Evolutionary conservation across 1,284 basidiomycete genomes (phyloP).

Genomic region (Anthracocystis setariae): DNA sequence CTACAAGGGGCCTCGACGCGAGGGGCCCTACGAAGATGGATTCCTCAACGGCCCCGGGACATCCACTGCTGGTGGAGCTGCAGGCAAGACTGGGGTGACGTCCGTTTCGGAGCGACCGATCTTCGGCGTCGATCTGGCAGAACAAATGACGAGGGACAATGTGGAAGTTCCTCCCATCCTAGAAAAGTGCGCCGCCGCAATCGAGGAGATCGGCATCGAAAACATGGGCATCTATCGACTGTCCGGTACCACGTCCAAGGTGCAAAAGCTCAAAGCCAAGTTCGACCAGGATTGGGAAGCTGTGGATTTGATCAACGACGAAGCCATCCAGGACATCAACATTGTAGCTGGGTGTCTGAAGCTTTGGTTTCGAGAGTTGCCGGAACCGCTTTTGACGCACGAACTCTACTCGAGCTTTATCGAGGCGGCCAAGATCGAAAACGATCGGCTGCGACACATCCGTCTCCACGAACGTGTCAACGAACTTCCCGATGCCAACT

Average conservation of each 20-base stretch:
- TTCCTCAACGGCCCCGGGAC: conserved; percentile 51
- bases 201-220: conserved; percentile 79
- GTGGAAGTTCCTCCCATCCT: conserved; percentile 89
- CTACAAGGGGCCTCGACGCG: conserved; percentile 66
- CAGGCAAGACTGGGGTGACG: not conserved
- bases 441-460: conserved; percentile 77
- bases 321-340: conserved; percentile 83
- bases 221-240: conserved; percentile 93
- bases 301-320: conserved; percentile 63
- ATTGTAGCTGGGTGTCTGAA: conserved; percentile 93
- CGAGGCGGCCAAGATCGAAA: conserved; percentile 89
- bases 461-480: conserved; percentile 96
- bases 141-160: conserved; percentile 88
- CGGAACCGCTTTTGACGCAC: conserved; percentile 89
- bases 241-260: conserved; percentile 88
- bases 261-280: conserved; percentile 82
- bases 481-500: conserved; percentile 96
- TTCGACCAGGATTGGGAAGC: conserved; percentile 74
- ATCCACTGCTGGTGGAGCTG: not conserved
- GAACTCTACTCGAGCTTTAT: conserved; percentile 89
- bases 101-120: conserved; percentile 70
- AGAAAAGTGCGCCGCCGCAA: conserved; percentile 87
- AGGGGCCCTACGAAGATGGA: conserved; percentile 68
- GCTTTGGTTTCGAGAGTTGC: conserved; percentile 94
- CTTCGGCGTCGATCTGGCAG: conserved; percentile 86